Percentiles rank a stretch among this genome's conserved stretches.
Evolutionary conservation across 208 protist species (phyloP).

Genomic region (Angomonas ambiguus): DNA sequence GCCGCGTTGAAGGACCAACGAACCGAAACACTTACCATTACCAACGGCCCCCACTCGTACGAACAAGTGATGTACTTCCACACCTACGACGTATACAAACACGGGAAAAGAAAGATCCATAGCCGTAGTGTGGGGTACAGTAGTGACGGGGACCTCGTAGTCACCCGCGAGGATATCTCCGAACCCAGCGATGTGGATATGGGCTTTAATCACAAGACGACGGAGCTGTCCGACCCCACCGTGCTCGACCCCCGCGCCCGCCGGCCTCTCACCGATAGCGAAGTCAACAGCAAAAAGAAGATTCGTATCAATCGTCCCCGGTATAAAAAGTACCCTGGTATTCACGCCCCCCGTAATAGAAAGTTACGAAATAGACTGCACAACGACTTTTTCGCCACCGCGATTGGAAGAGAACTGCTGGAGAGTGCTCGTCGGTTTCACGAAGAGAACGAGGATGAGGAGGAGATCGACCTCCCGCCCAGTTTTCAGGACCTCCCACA

Average conservation of each 20-base stretch:
- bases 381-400: conserved; percentile 80
- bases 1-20: conserved; percentile 48
- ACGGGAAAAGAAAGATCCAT: conserved; percentile 71
- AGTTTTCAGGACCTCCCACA: conserved; percentile 57
- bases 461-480: conserved; percentile 22
- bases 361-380: conserved; percentile 76
- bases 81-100: conserved; percentile 80
- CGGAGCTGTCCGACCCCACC: conserved; percentile 54
- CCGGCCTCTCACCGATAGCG: conserved; percentile 54
- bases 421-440: conserved; percentile 41
- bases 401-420: conserved; percentile 40
- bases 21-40: conserved; percentile 62
- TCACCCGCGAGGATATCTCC: conserved; percentile 71
- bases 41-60: conserved; percentile 59
- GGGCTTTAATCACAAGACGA: conserved; percentile 35
- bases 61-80: conserved; percentile 74
- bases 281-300: conserved; percentile 37
- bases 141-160: conserved; percentile 78
- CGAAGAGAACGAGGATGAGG: conserved; percentile 18
- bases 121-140: conserved; percentile 82
- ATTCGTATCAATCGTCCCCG: conserved; percentile 36
- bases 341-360: conserved; percentile 63
- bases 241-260: conserved; percentile 76
- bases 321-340: conserved; percentile 87
- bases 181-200: conserved; percentile 75